Percentiles rank a stretch among this genome's conserved stretches.
phyloP scores from a whole-genome alignment of 2,329 filamentous ascomycete species.

The Cercospora sp. region DNA sequence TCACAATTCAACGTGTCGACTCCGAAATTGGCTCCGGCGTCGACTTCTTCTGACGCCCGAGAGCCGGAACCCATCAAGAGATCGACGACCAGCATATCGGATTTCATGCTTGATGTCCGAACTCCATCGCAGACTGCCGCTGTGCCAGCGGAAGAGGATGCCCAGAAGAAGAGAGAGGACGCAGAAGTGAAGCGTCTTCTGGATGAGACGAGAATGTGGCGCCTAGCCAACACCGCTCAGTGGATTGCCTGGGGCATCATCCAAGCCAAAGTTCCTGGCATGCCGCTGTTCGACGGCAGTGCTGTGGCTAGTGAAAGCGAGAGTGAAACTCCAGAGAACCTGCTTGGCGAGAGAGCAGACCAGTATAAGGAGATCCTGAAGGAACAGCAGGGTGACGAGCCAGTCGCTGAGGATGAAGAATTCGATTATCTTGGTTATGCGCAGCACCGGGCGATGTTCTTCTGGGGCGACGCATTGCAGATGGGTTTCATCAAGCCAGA shows the following conservation, averaged over 20 bases:
- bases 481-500: conserved; percentile 73
- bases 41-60: conserved; percentile 37
- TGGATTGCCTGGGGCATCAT: conserved; percentile 98
- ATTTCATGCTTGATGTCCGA: conserved; percentile 74
- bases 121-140: conserved; percentile 49
- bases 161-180: conserved; percentile 64
- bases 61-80: conserved; percentile 34
- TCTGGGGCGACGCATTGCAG: conserved; percentile 85
- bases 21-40: conserved; percentile 27
- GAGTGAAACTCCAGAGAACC: conserved; percentile 36
- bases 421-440: conserved; percentile 94
- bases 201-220: conserved; percentile 80
- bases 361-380: conserved; percentile 31
- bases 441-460: conserved; percentile 86
- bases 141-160: conserved; percentile 27
- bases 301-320: conserved; percentile 24
- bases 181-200: conserved; percentile 68
- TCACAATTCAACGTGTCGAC: conserved; percentile 60
- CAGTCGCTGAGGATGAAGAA: conserved; percentile 65
- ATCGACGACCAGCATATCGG: conserved; percentile 48
- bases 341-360: conserved; percentile 35
- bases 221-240: conserved; percentile 79
- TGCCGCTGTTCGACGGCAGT: conserved; percentile 54
- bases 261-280: conserved; percentile 80
- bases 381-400: conserved; percentile 43